These are phyloP conservation scores for Penicillium psychrofluorescens DNA, from an alignment of 495 filamentous ascomycete genomes.

Conservation along the genomic window DNA sequence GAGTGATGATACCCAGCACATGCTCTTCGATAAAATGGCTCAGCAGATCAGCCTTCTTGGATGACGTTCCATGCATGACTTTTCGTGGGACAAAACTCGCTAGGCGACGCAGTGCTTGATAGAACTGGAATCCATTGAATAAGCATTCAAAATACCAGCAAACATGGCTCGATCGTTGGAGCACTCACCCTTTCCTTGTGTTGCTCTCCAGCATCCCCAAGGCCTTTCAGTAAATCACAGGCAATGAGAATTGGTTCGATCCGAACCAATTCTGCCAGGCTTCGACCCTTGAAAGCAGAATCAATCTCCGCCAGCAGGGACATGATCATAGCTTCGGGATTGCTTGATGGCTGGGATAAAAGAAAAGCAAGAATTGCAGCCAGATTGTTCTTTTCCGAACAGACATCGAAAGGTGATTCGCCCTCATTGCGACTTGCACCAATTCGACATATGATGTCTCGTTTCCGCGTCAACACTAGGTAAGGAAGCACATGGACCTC, in stretches of 20 bases:
- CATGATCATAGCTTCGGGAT: constrained; percentile 64
- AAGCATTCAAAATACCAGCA: neutral
- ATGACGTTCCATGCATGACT: constrained; percentile 35
- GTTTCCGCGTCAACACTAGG: constrained; percentile 69
- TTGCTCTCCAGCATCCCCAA: constrained; percentile 58
- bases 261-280: constrained; percentile 61
- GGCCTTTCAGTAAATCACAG: constrained; percentile 75
- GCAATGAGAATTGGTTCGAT: constrained; percentile 69
- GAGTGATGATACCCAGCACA: constrained; percentile 80
- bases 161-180: neutral
- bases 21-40: constrained; percentile 76
- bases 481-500: constrained; percentile 78
- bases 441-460: constrained; percentile 73
- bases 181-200: constrained; percentile 49
- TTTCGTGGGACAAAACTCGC: constrained; percentile 56
- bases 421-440: constrained; percentile 61
- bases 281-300: constrained; percentile 56
- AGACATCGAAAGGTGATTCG: constrained; percentile 50
- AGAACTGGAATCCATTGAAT: constrained; percentile 37
- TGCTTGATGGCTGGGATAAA: constrained; percentile 58
- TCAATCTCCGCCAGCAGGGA: constrained; percentile 57
- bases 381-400: constrained; percentile 61
- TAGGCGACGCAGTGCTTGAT: constrained; percentile 60
- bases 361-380: constrained; percentile 73
- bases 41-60: constrained; percentile 51